Percentiles rank a stretch among this genome's conserved stretches.
Conservation (phyloP, 2,329 filamentous ascomycete species). For the Cladosporium sp. region DNA sequence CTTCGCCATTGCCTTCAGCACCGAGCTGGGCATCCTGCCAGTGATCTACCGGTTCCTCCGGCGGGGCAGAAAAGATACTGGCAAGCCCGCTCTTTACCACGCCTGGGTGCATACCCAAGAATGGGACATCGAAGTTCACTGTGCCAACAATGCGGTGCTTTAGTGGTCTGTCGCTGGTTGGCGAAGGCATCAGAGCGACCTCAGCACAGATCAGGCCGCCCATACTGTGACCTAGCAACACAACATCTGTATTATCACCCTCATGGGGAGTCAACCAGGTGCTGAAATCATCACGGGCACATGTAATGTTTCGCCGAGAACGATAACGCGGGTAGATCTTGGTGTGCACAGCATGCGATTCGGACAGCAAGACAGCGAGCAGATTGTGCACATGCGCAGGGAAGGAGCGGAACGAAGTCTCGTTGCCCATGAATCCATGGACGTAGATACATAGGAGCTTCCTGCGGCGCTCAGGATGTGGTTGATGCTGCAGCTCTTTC, state of each 20-base stretch:
- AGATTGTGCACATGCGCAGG: slow-evolving; percentile 80
- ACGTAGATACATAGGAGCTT: slow-evolving; percentile 75
- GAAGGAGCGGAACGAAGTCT: slow-evolving; percentile 82
- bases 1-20: background rate
- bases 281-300: slow-evolving; percentile 79
- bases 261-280: slow-evolving; percentile 77
- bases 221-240: slow-evolving; percentile 86
- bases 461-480: slow-evolving; percentile 31
- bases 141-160: slow-evolving; percentile 75
- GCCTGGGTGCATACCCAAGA: slow-evolving; percentile 83
- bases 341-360: slow-evolving; percentile 76
- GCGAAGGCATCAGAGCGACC: slow-evolving; percentile 57
- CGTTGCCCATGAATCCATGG: slow-evolving; percentile 86
- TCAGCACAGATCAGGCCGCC: slow-evolving; percentile 81
- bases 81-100: slow-evolving; percentile 77
- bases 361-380: slow-evolving; percentile 60
- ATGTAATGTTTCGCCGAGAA: slow-evolving; percentile 65
- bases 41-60: slow-evolving; percentile 31
- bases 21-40: slow-evolving; percentile 2
- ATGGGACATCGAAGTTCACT: slow-evolving; percentile 79
- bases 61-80: slow-evolving; percentile 63
- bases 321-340: slow-evolving; percentile 82
- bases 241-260: slow-evolving; percentile 66
- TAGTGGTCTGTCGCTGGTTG: slow-evolving; percentile 41
- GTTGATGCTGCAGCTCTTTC: slow-evolving; percentile 23